phyloP scores from a whole-genome alignment of 768 basidiomycete species.

The Kwoniella dendrophila region DNA sequence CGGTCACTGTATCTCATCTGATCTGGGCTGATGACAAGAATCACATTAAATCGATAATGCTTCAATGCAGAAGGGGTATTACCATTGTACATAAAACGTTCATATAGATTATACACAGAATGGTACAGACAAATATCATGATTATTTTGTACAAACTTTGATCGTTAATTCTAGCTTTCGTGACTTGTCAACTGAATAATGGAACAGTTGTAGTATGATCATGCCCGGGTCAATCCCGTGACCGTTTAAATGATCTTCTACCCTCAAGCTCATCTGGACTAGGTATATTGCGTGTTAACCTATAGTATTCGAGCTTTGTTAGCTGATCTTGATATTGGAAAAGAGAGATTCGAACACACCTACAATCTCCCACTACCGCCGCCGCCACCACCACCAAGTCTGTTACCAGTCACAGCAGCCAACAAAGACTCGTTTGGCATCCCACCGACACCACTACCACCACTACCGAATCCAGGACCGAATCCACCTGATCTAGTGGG shows the following conservation, averaged over 20 bases:
- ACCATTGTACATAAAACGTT: too few relatives aligned
- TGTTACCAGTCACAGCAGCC: conserved; percentile 1
- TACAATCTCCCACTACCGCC: conserved; percentile 18
- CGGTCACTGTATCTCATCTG: too few relatives aligned
- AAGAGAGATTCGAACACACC: conserved; percentile 14
- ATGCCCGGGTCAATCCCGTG: conserved; percentile 14
- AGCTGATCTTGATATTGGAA: background rate
- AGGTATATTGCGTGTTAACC: conserved; percentile 18
- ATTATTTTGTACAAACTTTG: too few relatives aligned
- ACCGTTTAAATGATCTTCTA: conserved; percentile 8
- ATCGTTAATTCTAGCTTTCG: too few relatives aligned
- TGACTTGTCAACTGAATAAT: too few relatives aligned
- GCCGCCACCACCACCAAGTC: background rate
- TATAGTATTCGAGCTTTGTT: background rate
- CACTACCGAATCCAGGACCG: background rate
- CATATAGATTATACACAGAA: too few relatives aligned
- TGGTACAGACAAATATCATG: too few relatives aligned
- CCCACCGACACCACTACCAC: background rate
- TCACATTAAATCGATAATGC: too few relatives aligned
- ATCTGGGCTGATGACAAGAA: too few relatives aligned
- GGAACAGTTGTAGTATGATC: too few relatives aligned
- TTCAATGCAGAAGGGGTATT: too few relatives aligned
- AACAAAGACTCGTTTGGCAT: conserved; percentile 10
- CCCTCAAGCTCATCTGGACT: conserved; percentile 17
- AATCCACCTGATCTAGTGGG: background rate